phyloP scores from a whole-genome alignment of 2,329 filamentous ascomycete genomes.

The Gnomoniopsis sp. region DNA sequence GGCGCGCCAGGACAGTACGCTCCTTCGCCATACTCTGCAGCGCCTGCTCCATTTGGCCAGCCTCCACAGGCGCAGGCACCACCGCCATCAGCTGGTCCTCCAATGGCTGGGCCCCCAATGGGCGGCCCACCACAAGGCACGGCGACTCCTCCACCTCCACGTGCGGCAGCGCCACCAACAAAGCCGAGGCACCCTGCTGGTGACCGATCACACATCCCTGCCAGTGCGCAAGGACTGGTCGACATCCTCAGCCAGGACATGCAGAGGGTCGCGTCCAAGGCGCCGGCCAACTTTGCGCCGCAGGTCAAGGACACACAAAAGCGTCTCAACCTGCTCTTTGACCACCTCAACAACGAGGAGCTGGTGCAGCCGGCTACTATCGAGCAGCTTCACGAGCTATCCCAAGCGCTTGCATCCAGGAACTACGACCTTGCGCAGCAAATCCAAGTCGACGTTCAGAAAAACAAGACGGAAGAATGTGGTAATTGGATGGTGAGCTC shows the following conservation, averaged over 20 bases:
- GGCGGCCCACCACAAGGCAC: constrained; percentile 32
- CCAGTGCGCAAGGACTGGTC: constrained; percentile 71
- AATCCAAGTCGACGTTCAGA: constrained; percentile 72
- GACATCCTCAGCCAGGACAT: constrained; percentile 81
- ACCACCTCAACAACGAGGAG: constrained; percentile 95
- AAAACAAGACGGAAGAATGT: constrained; percentile 74
- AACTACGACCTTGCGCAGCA: constrained; percentile 66
- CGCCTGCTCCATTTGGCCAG: constrained; percentile 35
- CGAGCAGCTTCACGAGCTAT: constrained; percentile 60
- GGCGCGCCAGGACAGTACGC: constrained; percentile 51
- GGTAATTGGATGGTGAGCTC: constrained; percentile 82
- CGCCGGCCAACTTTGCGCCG: constrained; percentile 78
- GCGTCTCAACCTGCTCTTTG: constrained; percentile 87
- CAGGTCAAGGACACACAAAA: constrained; percentile 95
- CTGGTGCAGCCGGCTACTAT: constrained; percentile 78
- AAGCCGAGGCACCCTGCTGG: constrained; percentile 72
- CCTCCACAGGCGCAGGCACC: constrained; percentile 37
- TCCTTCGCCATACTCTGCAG: constrained; percentile 48
- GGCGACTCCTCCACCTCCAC: constrained; percentile 45
- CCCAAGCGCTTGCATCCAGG: constrained; percentile 63
- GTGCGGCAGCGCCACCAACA: constrained; percentile 45
- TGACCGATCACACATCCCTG: constrained; percentile 85
- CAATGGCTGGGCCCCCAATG: constrained; percentile 38
- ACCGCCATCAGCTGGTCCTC: constrained; percentile 36
- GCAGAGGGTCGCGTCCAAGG: constrained; percentile 80